A percentile compares a stretch with the other conserved stretches of the same genome.
These are phyloP conservation scores for Microsporum audouinii DNA, from an alignment of 2,329 filamentous ascomycete genomes.

Conservation along the genomic window DNA sequence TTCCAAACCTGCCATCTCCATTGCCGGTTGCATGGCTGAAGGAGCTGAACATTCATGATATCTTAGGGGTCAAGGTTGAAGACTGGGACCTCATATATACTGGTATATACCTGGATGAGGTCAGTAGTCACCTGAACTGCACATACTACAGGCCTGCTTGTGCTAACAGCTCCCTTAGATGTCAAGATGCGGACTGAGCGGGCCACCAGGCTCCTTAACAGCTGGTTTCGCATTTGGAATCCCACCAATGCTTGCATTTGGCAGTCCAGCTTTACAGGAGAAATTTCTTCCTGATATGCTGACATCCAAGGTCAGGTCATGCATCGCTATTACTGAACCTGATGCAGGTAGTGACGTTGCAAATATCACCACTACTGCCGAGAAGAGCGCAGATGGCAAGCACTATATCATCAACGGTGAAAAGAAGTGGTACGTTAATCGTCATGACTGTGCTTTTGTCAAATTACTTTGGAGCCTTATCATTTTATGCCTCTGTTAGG, in stretches of 20 bases:
- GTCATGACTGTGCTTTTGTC: neutral
- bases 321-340: conserved; percentile 71
- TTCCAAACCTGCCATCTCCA: conserved; percentile 59
- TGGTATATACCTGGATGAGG: conserved; percentile 59
- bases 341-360: conserved; percentile 63
- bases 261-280: conserved; percentile 50
- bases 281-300: conserved; percentile 57
- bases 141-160: neutral
- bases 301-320: conserved; percentile 53
- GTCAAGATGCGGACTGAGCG: conserved; percentile 51
- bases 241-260: conserved; percentile 60
- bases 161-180: conserved; percentile 36
- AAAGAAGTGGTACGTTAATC: conserved; percentile 54
- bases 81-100: conserved; percentile 64
- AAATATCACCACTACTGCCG: conserved; percentile 58
- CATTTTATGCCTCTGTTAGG: conserved; percentile 22
- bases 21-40: conserved; percentile 58
- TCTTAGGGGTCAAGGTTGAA: conserved; percentile 57
- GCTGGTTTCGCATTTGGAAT: conserved; percentile 63
- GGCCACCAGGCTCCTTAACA: conserved; percentile 54
- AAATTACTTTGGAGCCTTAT: conserved; percentile 17
- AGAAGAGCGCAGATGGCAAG: conserved; percentile 50
- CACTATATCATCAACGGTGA: conserved; percentile 61
- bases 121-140: conserved; percentile 16
- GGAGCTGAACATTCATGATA: conserved; percentile 52